phyloP scores from a whole-genome alignment of 176 grass and related monocot species.

The Aegilops longissima region DNA sequence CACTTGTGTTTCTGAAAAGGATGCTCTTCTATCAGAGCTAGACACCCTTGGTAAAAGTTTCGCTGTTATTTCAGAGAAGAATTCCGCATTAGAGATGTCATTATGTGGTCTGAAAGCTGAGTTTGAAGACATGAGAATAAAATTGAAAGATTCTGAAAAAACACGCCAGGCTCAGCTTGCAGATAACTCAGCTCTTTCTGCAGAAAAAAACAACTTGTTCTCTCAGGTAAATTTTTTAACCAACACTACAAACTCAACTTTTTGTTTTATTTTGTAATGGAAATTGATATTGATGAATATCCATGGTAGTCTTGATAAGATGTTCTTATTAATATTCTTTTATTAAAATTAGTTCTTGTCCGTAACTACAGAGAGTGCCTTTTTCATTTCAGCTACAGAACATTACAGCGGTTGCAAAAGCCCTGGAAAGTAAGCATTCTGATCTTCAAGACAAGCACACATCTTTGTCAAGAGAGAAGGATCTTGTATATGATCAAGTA shows the following conservation, averaged over 20 bases:
- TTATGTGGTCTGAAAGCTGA: slow-evolving; percentile 59
- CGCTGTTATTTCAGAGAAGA: slow-evolving; percentile 53
- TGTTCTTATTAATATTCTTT: slow-evolving; percentile 17
- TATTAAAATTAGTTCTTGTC: slow-evolving; percentile 10
- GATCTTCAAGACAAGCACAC: slow-evolving; percentile 52
- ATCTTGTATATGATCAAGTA: slow-evolving; percentile 61
- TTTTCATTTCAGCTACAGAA: slow-evolving; percentile 59
- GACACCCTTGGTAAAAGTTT: slow-evolving; percentile 50
- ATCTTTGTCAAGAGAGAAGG: slow-evolving; percentile 56
- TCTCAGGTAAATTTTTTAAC: slow-evolving; percentile 55
- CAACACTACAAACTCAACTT: slow-evolving; percentile 24
- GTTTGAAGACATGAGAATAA: slow-evolving; percentile 46
- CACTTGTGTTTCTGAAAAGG: slow-evolving; percentile 62
- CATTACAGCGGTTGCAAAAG: slow-evolving; percentile 52
- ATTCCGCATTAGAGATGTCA: slow-evolving; percentile 47
- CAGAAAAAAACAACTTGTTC: slow-evolving; percentile 58
- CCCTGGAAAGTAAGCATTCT: slow-evolving; percentile 53
- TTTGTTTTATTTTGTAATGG: not conserved
- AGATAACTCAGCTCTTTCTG: slow-evolving; percentile 43
- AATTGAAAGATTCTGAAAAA: slow-evolving; percentile 61
- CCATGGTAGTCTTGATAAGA: not conserved
- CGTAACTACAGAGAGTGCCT: slow-evolving; percentile 20
- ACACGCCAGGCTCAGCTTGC: slow-evolving; percentile 35
- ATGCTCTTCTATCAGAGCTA: slow-evolving; percentile 59
- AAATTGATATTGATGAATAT: slow-evolving; percentile 26